A percentile compares a stretch with the other conserved stretches of the same genome.
These are phyloP conservation scores for Perilla frutescens DNA, from an alignment of 257 asterid genomes.

Conservation along the genomic window DNA sequence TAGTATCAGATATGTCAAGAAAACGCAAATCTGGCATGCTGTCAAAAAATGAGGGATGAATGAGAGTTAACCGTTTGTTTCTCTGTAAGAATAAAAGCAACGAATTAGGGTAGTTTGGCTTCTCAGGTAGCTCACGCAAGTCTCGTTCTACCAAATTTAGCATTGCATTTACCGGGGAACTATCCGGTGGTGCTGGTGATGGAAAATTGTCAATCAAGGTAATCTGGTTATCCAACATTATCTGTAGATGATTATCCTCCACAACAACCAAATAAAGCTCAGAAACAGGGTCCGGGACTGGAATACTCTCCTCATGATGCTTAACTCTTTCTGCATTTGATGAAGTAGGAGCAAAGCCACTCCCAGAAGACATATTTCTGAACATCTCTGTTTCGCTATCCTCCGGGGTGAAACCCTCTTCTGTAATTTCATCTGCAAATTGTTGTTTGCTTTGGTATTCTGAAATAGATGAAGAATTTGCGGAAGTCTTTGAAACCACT, in stretches of 20 bases:
- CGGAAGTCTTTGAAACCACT: neutral
- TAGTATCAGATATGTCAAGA: slow-evolving; percentile 42
- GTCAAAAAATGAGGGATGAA: slow-evolving; percentile 36
- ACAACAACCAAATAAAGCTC: slow-evolving; percentile 1
- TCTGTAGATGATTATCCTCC: neutral
- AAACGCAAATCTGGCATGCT: slow-evolving; percentile 27
- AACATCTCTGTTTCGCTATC: neutral
- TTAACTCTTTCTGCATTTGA: neutral
- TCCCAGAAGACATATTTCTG: neutral
- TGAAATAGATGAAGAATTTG: slow-evolving; percentile 1
- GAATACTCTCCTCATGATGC: neutral
- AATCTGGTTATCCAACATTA: slow-evolving; percentile 27
- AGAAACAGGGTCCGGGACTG: neutral
- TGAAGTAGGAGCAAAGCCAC: neutral
- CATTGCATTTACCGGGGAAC: neutral
- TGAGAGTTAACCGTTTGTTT: slow-evolving; percentile 25
- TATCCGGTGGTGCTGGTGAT: neutral
- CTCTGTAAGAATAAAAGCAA: slow-evolving; percentile 42
- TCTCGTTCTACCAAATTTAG: slow-evolving; percentile 26
- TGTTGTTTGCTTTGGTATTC: neutral
- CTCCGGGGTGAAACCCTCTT: neutral
- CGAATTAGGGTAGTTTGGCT: slow-evolving; percentile 16
- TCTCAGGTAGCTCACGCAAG: slow-evolving; percentile 25
- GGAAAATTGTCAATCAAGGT: neutral
- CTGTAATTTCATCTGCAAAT: slow-evolving; percentile 8